Evolutionary conservation across 1,284 basidiomycete species (phyloP).

Genomic region (Tilletia indica): DNA sequence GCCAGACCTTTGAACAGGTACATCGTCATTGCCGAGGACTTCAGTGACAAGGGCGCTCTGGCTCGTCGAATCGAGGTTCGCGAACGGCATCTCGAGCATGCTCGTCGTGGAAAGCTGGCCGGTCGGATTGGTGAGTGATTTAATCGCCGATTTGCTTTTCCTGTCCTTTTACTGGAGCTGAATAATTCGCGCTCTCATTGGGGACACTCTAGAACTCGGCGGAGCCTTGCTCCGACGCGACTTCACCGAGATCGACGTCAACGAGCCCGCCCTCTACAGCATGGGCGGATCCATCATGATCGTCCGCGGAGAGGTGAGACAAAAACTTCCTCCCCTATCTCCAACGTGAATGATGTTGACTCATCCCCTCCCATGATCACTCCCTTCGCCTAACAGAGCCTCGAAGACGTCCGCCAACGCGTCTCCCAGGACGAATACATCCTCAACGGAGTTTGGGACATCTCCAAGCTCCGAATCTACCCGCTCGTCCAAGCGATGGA

Average conservation of each 20-base stretch:
- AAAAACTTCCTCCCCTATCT: not conserved
- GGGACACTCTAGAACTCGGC: conserved; percentile 27
- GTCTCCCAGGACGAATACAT: conserved; percentile 41
- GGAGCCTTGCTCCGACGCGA: conserved; percentile 38
- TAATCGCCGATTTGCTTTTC: not conserved
- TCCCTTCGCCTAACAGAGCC: conserved; percentile 23
- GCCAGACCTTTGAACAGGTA: conserved; percentile 34
- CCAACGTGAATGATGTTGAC: not conserved
- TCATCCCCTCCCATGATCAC: not conserved
- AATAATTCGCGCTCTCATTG: no score
- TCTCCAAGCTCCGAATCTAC: conserved; percentile 32
- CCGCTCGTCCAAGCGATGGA: conserved; percentile 37
- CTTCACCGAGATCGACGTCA: conserved; percentile 34
- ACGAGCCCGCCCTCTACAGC: conserved; percentile 29
- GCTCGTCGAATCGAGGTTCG: conserved; percentile 42
- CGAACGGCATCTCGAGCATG: conserved; percentile 39
- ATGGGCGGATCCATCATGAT: conserved; percentile 38
- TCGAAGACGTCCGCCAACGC: conserved; percentile 34
- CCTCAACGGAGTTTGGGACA: conserved; percentile 35
- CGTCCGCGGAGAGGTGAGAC: conserved; percentile 32
- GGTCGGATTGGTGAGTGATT: conserved; percentile 30
- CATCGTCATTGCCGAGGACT: conserved; percentile 40
- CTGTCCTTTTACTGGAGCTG: not conserved
- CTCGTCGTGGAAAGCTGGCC: conserved; percentile 32
- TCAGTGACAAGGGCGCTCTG: conserved; percentile 32